A percentile compares a stretch with the other conserved stretches of the same genome.
Conservation (phyloP, 2,329 filamentous ascomycete species). For the Fusarium verrucosum region DNA sequence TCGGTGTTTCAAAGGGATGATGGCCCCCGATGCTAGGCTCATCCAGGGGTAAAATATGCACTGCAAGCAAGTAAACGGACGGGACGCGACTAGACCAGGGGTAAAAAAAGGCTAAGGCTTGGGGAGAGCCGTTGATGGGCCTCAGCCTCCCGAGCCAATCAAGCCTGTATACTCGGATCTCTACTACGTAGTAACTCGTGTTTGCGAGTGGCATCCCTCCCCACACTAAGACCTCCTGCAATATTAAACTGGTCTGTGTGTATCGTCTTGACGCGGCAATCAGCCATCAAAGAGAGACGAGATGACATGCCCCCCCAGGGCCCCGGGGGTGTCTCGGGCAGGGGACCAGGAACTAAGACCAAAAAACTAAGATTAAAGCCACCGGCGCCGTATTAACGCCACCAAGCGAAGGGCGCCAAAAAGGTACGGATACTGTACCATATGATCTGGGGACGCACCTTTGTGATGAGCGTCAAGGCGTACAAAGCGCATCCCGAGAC, state of each 20-base stretch:
- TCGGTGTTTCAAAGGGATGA: constrained; percentile 28
- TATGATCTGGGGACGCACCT: too few relatives aligned
- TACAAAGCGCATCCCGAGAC: constrained; percentile 10
- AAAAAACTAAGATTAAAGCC: too few relatives aligned
- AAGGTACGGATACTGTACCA: too few relatives aligned
- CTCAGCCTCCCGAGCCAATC: constrained; percentile 21
- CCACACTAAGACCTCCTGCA: constrained; percentile 39
- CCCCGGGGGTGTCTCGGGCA: background rate
- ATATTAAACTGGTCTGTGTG: constrained; percentile 20
- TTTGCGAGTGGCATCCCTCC: too few relatives aligned
- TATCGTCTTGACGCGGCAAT: constrained; percentile 22
- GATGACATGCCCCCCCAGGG: constrained; percentile 38
- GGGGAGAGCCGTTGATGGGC: constrained; percentile 20
- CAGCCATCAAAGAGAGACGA: constrained; percentile 24
- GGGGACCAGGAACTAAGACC: too few relatives aligned
- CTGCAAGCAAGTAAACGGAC: too few relatives aligned
- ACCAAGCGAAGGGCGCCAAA: background rate
- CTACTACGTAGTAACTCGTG: background rate
- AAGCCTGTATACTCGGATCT: constrained; percentile 9
- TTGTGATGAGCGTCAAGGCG: background rate
- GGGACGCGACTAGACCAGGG: constrained; percentile 28
- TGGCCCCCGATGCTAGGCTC: constrained; percentile 8
- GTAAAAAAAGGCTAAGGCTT: constrained; percentile 20
- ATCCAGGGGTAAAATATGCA: constrained; percentile 27
- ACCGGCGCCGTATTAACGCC: constrained; percentile 17